Base-by-base conservation (phyloP, 441 rosid genomes). In the Sinapis alba region DNA sequence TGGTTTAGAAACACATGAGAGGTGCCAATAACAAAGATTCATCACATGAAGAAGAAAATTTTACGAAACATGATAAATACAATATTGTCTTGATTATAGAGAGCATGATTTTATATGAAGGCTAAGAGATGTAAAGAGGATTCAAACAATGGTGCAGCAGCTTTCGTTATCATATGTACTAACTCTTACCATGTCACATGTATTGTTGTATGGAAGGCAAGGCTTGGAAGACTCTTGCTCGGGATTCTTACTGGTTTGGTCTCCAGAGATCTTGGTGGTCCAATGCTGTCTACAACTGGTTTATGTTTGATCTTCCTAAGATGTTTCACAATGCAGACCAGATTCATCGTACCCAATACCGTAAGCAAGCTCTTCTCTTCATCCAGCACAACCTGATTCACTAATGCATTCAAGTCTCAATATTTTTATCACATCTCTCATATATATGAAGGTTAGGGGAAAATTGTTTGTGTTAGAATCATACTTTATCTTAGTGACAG, bases 321-420 rank as follows among this genome's bases (percentile, higher is more conserved):
- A 51, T 72, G 50, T 12, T 0, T 21, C 5, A 8, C 69, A 3
- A 78, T 13, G 38, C 73, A 78, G 4, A 78, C 53, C 1, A 73
- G 77, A 41, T 78, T 73, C 81, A 78, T 78, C 6, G 81, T 72
- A 11, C 81, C 81, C 16, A 78, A 77, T 65, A 72, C 81, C 1
- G 81, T 78, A n/a, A 78, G 73, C 68, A 78, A 38, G 9, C 64
- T 51, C 73, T 72, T 78, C 57, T 78, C 65, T 26, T 51, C 30
- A 78, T 72, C 80, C 7, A 78, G 19, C 11, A 64, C 19, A 53
- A 78, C 73, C 10, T 38, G 58, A 67, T 78, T 53, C 51, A 78
- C 73, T 67, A 77, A 68, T 77, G 73, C 73, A 60, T 34, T 58
- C 32, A 65, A 57, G 12, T 20, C 24, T 18, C 30, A 36, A n/a